A percentile compares a stretch with the other conserved stretches of the same genome.
Evolutionary conservation across 2,329 filamentous ascomycete genomes (phyloP).

Genomic region (Trichoderma polysporum): DNA sequence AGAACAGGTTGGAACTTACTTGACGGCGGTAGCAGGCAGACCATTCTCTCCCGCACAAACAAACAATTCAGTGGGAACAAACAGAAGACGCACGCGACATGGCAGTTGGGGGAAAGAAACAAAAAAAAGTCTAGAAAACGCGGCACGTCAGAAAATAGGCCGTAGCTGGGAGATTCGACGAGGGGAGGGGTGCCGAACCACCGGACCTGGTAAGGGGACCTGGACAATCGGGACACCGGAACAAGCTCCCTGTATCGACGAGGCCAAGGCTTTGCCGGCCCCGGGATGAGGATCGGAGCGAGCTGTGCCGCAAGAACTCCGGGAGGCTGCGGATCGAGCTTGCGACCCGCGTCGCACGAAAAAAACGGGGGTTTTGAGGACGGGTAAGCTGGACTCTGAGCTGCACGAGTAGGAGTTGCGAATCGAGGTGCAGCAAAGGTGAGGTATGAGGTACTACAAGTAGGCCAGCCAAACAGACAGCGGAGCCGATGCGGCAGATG

Average conservation of each 20-base stretch:
- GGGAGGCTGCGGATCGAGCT: slow-evolving; percentile 12
- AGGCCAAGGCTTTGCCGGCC: slow-evolving; percentile 1
- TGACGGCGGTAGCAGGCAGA: slow-evolving; percentile 17
- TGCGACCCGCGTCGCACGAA: slow-evolving; percentile 16
- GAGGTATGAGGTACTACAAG: not conserved
- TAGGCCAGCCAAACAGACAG: slow-evolving; percentile 2
- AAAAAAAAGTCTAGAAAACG: not conserved
- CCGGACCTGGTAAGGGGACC: slow-evolving; percentile 4
- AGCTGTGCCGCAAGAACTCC: not conserved
- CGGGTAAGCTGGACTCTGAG: not conserved
- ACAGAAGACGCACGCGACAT: slow-evolving; percentile 16
- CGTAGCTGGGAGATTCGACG: slow-evolving; percentile 6
- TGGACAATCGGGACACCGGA: slow-evolving; percentile 14
- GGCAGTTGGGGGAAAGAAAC: not conserved
- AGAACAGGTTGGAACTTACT: slow-evolving; percentile 13
- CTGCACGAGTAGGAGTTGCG: not conserved
- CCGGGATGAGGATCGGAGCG: slow-evolving; percentile 10
- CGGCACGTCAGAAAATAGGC: not conserved
- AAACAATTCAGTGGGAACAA: slow-evolving; percentile 2
- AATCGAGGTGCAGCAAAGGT: not conserved
- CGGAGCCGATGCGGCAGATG: slow-evolving; percentile 18
- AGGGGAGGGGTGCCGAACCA: slow-evolving; percentile 12
- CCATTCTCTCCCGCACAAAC: slow-evolving; percentile 18
- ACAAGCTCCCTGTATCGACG: not conserved
- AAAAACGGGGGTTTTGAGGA: not conserved